Base-by-base conservation (phyloP, 2,329 filamentous ascomycete species). In the Didymella pinodella region DNA sequence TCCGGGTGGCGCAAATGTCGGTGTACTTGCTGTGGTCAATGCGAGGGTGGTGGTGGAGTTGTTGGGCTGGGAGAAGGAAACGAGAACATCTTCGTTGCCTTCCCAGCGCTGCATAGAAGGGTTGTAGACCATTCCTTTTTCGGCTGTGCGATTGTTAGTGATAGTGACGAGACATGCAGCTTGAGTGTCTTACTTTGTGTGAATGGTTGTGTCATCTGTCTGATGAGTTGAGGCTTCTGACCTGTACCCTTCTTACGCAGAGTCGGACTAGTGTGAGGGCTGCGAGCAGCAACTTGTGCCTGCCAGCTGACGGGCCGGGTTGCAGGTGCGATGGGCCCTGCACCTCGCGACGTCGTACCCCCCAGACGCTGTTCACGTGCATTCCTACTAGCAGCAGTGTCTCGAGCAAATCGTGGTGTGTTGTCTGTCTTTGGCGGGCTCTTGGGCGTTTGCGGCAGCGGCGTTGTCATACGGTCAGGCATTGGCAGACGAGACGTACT, bases 41-140 rank as follows among this genome's bases (percentile, higher is more conserved):
- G 75, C 72, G 61, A 77, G 74, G 44, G 77, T 74, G 57, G 80
- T 74, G 41, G 74, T 77, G 53, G 97, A 78, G 16, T 68, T 73
- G 53, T 77, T 77, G 31, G 72, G 74, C 58, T 74, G 73, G 2
- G 75, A 93, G 77, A 99, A 99, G 4, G 88, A 86, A 63, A 86
- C 85, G 52, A 96, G 81, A 32, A 85, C 90, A 68, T 92, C 94
- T 75, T 99, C 95, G 70, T 99, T 99, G 51, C 95, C 95, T 82
- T 99, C 95, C 95, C 95, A 99, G 48, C 88, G 86, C 72, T 89
- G 95, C 8, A 91, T 90, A 28, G 85, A 82, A 7, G 95, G 92
- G 72, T 99, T 98, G 76, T 97, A 99, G 54, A 88, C 89, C 95
- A 99, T 99, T 64, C 94, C 95, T 77, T 97, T 95, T 61, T 97